Base-by-base conservation (phyloP, 2,329 filamentous ascomycete species). In the Fusarium euwallaceae region DNA sequence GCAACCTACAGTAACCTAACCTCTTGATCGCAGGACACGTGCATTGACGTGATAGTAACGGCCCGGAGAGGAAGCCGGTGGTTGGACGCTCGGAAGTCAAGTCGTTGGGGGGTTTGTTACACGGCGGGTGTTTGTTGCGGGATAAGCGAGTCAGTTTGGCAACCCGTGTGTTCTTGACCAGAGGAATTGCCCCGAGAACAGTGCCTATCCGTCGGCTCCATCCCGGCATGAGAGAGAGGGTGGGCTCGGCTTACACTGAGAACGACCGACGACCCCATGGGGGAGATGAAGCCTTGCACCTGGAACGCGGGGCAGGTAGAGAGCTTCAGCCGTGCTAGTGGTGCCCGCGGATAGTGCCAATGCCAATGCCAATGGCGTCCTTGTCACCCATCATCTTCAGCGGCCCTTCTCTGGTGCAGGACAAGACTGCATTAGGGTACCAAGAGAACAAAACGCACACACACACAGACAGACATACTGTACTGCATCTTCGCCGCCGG, bases 221-320 rank as follows among this genome's bases (percentile, higher is more conserved):
- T 66, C 45, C 68, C 53, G 71, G 61, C 34, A 69, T 56, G 29
- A 45, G 59, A 60, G 59, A 62, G 71, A 69, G 45, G 71, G 66
- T 74, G 72, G 71, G 71, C 43, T 73, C 71, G 71, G 71, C 71
- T 74, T 73, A 74, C 34, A 60, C 63, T 45, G 55, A 53, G 34
- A 66, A 66, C 60, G 69, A 63, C 71, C 71, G 71, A 67, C 61
- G 67, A 64, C 71, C 72, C 72, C 72, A 69, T 63, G 72, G 72
- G 72, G 72, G 72, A 74, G 74, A 74, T 63, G 69, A 73, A 73
- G 71, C 61, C 61, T 73, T 59, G 62, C 48, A 58, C 51, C 53
- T 60, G 45, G 41, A 67, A 71, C 68, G 72, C 68, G 71, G 69
- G 71, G 72, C 37, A 43, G 60, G 29, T 56, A 48, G 53, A 48